Evolutionary conservation across 129 eudicot genomes (phyloP).

Genomic region (Scalesia atractyloides): DNA sequence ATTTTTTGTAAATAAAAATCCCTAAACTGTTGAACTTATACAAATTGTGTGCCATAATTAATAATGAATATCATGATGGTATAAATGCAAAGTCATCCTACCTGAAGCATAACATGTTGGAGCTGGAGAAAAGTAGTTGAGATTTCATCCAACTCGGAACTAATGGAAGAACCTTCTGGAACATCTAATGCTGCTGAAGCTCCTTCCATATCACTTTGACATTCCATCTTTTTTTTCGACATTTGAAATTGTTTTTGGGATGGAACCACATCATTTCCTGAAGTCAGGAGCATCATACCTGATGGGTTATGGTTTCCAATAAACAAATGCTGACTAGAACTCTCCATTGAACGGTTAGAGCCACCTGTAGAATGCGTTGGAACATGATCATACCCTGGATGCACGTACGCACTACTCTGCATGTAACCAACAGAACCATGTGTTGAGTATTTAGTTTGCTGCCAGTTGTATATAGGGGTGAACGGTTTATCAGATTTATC

Average conservation of each 20-base stretch:
- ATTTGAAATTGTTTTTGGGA: constrained; percentile 30
- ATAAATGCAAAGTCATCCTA: constrained; percentile 20
- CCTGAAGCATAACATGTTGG: constrained; percentile 85
- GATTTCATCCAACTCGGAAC: constrained; percentile 57
- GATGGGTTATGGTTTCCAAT: constrained; percentile 17
- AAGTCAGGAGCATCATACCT: constrained; percentile 33
- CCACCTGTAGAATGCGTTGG: constrained; percentile 40
- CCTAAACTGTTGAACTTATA: too few relatives aligned
- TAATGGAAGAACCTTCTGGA: constrained; percentile 34
- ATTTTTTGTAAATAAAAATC: too few relatives aligned
- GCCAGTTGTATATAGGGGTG: constrained; percentile 30
- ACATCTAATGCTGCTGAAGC: background rate
- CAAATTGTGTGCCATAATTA: too few relatives aligned
- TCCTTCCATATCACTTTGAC: constrained; percentile 39
- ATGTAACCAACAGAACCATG: constrained; percentile 39
- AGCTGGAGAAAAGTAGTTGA: constrained; percentile 81
- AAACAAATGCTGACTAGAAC: constrained; percentile 25
- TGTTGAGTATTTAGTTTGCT: constrained; percentile 32
- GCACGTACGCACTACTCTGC: constrained; percentile 34
- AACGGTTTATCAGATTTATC: constrained; percentile 28
- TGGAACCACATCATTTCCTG: constrained; percentile 36
- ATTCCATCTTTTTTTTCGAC: constrained; percentile 42
- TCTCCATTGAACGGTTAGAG: constrained; percentile 29
- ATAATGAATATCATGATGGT: background rate
- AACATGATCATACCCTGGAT: constrained; percentile 31